Conservation (phyloP, 139 green algal species). For the Coelastrella sp. region DNA sequence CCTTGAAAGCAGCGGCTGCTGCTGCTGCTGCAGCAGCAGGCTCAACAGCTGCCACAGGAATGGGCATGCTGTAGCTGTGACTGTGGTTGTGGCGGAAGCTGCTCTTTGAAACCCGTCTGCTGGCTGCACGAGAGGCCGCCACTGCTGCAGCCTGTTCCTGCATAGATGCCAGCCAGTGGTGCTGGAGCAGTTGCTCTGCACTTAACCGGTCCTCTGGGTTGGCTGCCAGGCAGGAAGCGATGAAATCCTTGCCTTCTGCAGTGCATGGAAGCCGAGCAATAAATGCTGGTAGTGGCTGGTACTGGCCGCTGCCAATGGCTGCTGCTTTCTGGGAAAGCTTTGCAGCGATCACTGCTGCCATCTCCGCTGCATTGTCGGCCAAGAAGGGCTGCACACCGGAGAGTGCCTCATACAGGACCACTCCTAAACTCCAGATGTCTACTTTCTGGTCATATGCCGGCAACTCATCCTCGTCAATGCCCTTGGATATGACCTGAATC, state of each 20-base stretch:
- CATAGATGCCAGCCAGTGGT: conserved; percentile 57
- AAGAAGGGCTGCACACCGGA: conserved; percentile 73
- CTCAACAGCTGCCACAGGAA: neutral
- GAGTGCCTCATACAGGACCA: conserved; percentile 67
- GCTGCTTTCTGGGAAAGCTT: conserved; percentile 13
- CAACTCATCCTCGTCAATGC: conserved; percentile 74
- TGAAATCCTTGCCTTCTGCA: conserved; percentile 43
- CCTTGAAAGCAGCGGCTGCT: neutral
- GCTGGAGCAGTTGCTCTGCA: conserved; percentile 59
- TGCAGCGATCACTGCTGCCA: conserved; percentile 32
- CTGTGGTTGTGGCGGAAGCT: neutral
- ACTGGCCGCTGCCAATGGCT: neutral
- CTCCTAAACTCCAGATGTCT: conserved; percentile 70
- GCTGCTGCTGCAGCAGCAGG: neutral
- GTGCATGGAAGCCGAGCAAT: conserved; percentile 11
- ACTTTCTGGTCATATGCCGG: conserved; percentile 74
- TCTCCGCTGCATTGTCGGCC: conserved; percentile 57
- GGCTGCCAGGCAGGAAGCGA: conserved; percentile 39
- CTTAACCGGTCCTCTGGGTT: conserved; percentile 54
- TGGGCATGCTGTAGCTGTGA: too few relatives aligned
- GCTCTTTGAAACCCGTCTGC: neutral
- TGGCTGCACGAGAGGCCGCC: neutral
- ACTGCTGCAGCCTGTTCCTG: conserved; percentile 17
- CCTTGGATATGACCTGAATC: conserved; percentile 63
- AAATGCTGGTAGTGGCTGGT: conserved; percentile 27